Conservation (phyloP, 306 rosid genomes). For the Macrotyloma uniflorum region DNA sequence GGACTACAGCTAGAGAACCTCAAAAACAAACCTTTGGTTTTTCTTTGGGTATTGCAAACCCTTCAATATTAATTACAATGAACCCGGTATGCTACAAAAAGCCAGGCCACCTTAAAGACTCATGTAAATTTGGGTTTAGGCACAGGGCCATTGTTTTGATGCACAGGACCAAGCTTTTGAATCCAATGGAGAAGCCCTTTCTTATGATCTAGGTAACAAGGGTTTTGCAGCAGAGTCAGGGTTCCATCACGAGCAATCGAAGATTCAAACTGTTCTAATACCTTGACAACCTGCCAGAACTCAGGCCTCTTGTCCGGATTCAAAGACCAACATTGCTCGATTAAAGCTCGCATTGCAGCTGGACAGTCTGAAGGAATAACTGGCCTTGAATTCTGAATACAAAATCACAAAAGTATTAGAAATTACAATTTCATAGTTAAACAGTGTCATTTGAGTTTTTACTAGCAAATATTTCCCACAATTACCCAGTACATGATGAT, state of each 20-base stretch:
- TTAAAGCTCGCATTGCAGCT: constrained; percentile 72
- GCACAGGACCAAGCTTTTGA: constrained; percentile 83
- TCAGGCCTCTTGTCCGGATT: constrained; percentile 86
- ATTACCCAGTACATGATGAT: constrained; percentile 4
- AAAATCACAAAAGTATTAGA: constrained; percentile 34
- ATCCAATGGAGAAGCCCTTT: constrained; percentile 89
- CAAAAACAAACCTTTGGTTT: constrained; percentile 48
- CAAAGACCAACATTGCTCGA: constrained; percentile 88
- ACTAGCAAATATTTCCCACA: background rate
- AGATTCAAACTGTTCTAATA: constrained; percentile 73
- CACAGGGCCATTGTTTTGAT: constrained; percentile 50
- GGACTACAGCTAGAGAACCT: constrained; percentile 46
- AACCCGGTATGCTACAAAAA: constrained; percentile 60
- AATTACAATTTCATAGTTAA: constrained; percentile 36
- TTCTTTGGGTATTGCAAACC: constrained; percentile 43
- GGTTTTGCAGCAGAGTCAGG: constrained; percentile 55
- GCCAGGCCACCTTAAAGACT: constrained; percentile 50
- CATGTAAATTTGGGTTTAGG: constrained; percentile 86
- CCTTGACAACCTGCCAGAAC: constrained; percentile 90
- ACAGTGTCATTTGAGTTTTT: background rate
- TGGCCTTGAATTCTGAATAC: constrained; percentile 77
- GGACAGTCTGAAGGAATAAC: constrained; percentile 72
- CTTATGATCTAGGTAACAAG: constrained; percentile 73
- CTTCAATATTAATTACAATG: constrained; percentile 65
- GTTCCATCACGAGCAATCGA: constrained; percentile 77